Conservation (phyloP, 192 early-diverging fungal genomes). For the Entomortierella chlamydospora region DNA sequence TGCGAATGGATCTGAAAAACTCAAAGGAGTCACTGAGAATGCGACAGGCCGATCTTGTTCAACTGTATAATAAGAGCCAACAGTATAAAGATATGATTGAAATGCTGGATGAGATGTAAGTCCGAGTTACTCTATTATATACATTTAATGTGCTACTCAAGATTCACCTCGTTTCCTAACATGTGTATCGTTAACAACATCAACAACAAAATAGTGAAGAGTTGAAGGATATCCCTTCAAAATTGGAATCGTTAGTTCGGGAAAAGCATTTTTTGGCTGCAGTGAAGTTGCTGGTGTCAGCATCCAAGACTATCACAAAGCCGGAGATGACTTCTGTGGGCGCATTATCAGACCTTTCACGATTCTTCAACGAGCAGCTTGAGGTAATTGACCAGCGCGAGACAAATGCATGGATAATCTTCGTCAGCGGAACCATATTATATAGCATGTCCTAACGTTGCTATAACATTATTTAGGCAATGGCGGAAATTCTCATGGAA, state of each 20-base stretch:
- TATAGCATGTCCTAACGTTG: too few species aligned
- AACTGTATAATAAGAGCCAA: constrained; percentile 79
- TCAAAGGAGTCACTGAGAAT: constrained; percentile 72
- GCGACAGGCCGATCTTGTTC: constrained; percentile 73
- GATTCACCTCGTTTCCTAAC: too few species aligned
- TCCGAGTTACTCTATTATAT: not conserved
- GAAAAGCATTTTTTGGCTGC: constrained; percentile 81
- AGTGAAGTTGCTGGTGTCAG: constrained; percentile 70
- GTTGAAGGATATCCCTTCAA: constrained; percentile 71
- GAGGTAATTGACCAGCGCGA: constrained; percentile 42
- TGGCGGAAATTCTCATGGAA: constrained; percentile 75
- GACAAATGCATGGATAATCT: not conserved
- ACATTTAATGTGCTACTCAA: not conserved
- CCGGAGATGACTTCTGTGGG: constrained; percentile 76
- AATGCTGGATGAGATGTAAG: constrained; percentile 76
- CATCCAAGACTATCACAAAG: constrained; percentile 70
- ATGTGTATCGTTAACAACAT: not conserved
- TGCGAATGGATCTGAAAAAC: constrained; percentile 72
- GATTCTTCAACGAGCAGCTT: constrained; percentile 69
- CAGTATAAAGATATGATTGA: constrained; percentile 83
- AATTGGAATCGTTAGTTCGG: constrained; percentile 64
- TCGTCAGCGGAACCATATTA: not conserved
- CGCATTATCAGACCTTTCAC: constrained; percentile 73
- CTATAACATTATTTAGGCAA: constrained; percentile 34
- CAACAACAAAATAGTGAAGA: constrained; percentile 63